Percentiles rank a stretch among this genome's conserved stretches.
Evolutionary conservation across 345 rosid genomes (phyloP).

Genomic region (Xanthoceras sorbifolium): DNA sequence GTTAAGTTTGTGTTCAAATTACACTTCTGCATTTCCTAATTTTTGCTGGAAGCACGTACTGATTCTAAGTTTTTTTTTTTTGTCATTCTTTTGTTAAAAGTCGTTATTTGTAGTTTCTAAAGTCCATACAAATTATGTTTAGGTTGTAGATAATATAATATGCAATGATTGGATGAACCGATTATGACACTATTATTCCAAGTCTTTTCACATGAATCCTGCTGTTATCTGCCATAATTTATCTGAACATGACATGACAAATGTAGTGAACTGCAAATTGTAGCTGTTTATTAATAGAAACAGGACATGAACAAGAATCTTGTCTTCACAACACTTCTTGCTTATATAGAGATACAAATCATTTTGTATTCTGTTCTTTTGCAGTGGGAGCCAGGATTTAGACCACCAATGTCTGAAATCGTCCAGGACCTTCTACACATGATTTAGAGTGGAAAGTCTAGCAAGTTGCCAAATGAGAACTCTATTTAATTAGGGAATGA

Average conservation of each 20-base stretch:
- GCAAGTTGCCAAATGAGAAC: neutral
- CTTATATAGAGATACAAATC: neutral
- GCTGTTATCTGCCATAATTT: no score
- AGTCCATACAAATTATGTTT: no score
- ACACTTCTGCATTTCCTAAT: no score
- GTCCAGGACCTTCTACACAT: constrained; percentile 81
- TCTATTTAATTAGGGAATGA: constrained; percentile 17
- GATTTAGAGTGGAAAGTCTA: constrained; percentile 34
- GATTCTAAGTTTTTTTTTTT: no score
- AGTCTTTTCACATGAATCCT: no score
- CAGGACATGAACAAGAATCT: neutral
- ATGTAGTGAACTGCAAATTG: neutral
- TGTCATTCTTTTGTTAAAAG: no score
- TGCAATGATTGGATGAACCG: no score
- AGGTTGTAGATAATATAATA: no score
- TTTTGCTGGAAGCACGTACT: no score
- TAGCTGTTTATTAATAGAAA: neutral
- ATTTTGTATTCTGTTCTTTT: constrained; percentile 7
- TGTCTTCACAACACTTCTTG: neutral
- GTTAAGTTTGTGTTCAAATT: no score
- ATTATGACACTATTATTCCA: no score
- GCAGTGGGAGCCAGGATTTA: constrained; percentile 87
- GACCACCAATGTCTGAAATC: constrained; percentile 83
- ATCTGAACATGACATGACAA: neutral
- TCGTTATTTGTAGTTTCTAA: no score